Evolutionary conservation across 768 basidiomycete species (phyloP).

Genomic region (Hemileccinum rubropunctum): DNA sequence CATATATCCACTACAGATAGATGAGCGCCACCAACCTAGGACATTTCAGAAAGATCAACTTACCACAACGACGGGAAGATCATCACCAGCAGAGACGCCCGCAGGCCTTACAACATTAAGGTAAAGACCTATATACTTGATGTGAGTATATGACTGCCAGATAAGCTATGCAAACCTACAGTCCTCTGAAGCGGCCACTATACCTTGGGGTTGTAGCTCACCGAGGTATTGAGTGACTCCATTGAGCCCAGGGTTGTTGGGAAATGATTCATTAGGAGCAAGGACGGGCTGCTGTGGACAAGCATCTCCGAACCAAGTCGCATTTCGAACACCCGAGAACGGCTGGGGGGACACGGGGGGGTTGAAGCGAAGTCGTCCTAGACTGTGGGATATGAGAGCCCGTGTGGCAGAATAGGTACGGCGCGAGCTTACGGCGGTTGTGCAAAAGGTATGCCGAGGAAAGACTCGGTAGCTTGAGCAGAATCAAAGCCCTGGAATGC

Average conservation of each 20-base stretch:
- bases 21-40: too few species aligned
- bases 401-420: not conserved
- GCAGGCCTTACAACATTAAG: slow-evolving; percentile 22
- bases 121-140: slow-evolving; percentile 20
- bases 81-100: slow-evolving; percentile 4
- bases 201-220: not conserved
- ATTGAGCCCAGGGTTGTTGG: not conserved
- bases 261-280: not conserved
- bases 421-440: slow-evolving; percentile 10
- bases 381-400: not conserved
- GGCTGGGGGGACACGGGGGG: slow-evolving; percentile 6
- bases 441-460: slow-evolving; percentile 16
- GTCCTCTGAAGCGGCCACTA: slow-evolving; percentile 15
- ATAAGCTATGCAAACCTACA: slow-evolving; percentile 1
- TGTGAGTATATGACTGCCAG: not conserved
- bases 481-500: slow-evolving; percentile 14
- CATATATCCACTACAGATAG: slow-evolving; percentile 6
- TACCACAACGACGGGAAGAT: slow-evolving; percentile 25
- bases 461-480: slow-evolving; percentile 8
- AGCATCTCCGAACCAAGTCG: slow-evolving; percentile 35
- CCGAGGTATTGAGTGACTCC: not conserved
- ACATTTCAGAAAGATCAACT: not conserved
- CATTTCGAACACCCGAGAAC: slow-evolving; percentile 35
- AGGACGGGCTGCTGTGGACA: slow-evolving; percentile 37
- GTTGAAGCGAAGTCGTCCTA: slow-evolving; percentile 19